phyloP scores from a whole-genome alignment of 2,329 filamentous ascomycete genomes.

The Sarocladium brachiariae region DNA sequence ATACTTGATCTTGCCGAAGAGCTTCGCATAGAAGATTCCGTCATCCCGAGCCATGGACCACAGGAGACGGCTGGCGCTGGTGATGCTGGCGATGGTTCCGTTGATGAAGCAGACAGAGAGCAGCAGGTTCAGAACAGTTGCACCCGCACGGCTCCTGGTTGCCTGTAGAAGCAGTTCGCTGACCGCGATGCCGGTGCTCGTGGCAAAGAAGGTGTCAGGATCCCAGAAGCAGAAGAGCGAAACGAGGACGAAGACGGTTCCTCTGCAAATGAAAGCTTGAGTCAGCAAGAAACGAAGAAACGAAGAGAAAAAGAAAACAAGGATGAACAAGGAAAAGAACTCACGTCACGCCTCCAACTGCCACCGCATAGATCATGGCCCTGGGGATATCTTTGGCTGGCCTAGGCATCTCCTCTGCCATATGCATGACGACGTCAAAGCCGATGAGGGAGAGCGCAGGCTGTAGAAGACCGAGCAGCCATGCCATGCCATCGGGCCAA shows the following conservation, averaged over 20 bases:
- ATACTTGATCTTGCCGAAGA: conserved; percentile 29
- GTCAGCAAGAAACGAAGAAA: neutral
- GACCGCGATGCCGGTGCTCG: conserved; percentile 37
- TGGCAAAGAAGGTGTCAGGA: conserved; percentile 25
- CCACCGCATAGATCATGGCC: conserved; percentile 36
- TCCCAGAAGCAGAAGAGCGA: conserved; percentile 35
- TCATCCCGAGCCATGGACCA: conserved; percentile 40
- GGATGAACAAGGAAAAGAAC: conserved; percentile 13
- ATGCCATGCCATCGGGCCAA: conserved; percentile 39
- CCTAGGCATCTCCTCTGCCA: conserved; percentile 39
- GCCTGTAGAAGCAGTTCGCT: conserved; percentile 37
- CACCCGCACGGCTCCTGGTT: conserved; percentile 30
- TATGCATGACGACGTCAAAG: conserved; percentile 38
- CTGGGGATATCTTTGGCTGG: conserved; percentile 32
- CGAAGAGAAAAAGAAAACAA: neutral
- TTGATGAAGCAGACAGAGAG: conserved; percentile 38
- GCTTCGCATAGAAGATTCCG: conserved; percentile 27
- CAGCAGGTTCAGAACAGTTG: conserved; percentile 34
- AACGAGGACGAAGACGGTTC: conserved; percentile 15
- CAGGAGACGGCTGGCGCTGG: conserved; percentile 33
- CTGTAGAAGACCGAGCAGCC: conserved; percentile 40
- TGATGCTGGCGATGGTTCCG: conserved; percentile 37
- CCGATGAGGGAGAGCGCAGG: conserved; percentile 28
- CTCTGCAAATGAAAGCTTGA: neutral
- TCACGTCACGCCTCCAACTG: conserved; percentile 35